Evolutionary conservation across 1,284 basidiomycete species (phyloP).

Genomic region (Paramarasmius palmivorus): DNA sequence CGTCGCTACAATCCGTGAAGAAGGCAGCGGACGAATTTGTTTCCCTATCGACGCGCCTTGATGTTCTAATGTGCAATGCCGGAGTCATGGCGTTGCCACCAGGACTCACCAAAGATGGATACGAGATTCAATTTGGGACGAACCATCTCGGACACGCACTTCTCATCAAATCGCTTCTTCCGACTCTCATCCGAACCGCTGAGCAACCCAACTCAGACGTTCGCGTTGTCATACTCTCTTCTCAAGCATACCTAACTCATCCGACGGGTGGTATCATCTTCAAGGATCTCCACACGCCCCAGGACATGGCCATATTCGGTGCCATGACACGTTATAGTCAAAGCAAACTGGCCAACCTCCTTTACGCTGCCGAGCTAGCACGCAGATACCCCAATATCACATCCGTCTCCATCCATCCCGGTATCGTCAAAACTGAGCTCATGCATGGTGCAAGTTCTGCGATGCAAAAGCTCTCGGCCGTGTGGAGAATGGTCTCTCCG

Average conservation of each 20-base stretch:
- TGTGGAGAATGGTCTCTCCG: too few relatives aligned
- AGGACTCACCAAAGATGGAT: constrained; percentile 17
- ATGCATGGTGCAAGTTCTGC: too few relatives aligned
- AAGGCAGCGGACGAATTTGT: constrained; percentile 13
- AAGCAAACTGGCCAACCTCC: constrained; percentile 17
- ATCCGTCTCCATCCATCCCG: constrained; percentile 12
- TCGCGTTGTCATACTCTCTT: neutral
- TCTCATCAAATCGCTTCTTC: constrained; percentile 20
- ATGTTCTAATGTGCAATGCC: constrained; percentile 12
- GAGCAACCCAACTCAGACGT: neutral
- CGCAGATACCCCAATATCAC: constrained; percentile 13
- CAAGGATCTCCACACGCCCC: constrained; percentile 7
- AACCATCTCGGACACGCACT: constrained; percentile 21
- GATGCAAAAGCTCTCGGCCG: too few relatives aligned
- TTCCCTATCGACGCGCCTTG: constrained; percentile 11
- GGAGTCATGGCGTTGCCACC: constrained; percentile 17
- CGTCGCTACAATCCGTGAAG: constrained; percentile 18
- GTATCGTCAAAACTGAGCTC: too few relatives aligned
- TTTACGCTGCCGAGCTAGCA: constrained; percentile 15
- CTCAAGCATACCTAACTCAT: neutral
- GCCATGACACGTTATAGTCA: constrained; percentile 15
- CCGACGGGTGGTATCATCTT: constrained; percentile 4
- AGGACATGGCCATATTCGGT: neutral
- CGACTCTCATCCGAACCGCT: constrained; percentile 5
- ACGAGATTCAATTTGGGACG: constrained; percentile 20